Evolutionary conservation across 176 grass and related monocot genomes (phyloP), one percentile per base, ranked within the genome.

Genomic region (Elymus sibiricus): DNA sequence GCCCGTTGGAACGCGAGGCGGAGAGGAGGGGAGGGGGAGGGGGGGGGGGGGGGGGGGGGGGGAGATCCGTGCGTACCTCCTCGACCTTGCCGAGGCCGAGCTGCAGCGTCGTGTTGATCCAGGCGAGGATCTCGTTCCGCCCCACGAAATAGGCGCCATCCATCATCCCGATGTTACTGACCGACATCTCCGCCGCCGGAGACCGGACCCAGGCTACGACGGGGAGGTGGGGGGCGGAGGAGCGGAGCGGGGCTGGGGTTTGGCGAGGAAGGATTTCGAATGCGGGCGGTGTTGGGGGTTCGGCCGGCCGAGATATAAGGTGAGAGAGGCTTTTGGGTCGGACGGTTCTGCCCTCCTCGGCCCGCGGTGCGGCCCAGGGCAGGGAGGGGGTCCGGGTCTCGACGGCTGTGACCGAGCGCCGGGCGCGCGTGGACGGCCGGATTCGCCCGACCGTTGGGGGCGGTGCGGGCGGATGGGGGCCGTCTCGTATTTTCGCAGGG

Each of bases 101-200:
- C 43, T 94, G 94, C 76, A 99, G 94, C 29, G 94, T 91, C 22
- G 97, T 94, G 85, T 99, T 99, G 85, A 99, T 97, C 97, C 97
- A 99, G 61, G 97, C 80, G 1, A 99, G 86, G 81, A 99, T 99
- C 92, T 99, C 94, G 80, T 93, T 93, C 28, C 97, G 86, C 74
- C 97, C 97, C 3, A 99, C 94, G 84, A 99, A 99, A 88, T 99
- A 99, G 11, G 97, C 97, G 5, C 94, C 87, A 81, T 99, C 97
- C 97, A 97, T 99, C 90, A 94, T 99, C 38, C 97, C 97, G 46
- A 97, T 97, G 67, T 90, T 95, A 55, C 68, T 94, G 61, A 85
- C 92, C 89, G 92, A 87, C 94, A 96, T 94, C 67, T 37, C 53
- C 34, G 25, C 74, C 66, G 38, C 70, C 79, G 88, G 53, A 11